These are phyloP conservation scores for Exophiala sp. DNA, from an alignment of 2,329 filamentous ascomycete species.

Conservation along the genomic window DNA sequence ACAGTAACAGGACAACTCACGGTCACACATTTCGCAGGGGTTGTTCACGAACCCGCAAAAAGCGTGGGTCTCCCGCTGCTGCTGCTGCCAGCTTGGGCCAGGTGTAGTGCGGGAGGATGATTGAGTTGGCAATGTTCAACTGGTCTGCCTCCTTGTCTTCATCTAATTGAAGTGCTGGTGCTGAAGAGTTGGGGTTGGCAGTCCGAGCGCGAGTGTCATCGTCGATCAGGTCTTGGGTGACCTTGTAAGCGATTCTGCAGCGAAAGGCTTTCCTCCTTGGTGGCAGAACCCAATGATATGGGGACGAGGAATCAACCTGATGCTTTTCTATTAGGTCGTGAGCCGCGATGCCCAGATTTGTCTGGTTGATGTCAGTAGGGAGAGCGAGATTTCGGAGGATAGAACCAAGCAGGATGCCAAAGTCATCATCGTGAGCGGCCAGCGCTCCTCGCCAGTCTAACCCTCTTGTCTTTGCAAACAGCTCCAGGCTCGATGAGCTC, in stretches of 20 bases:
- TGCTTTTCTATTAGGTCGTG: slow-evolving; percentile 8
- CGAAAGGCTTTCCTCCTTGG: neutral
- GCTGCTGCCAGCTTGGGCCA: slow-evolving; percentile 2
- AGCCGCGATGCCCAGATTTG: slow-evolving; percentile 14
- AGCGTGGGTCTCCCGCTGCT: slow-evolving; percentile 4
- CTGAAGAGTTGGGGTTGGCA: neutral
- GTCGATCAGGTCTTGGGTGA: slow-evolving; percentile 3
- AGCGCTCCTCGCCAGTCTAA: slow-evolving; percentile 12
- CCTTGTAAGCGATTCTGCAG: slow-evolving; percentile 8
- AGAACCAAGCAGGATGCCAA: slow-evolving; percentile 2
- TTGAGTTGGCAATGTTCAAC: slow-evolving; percentile 6
- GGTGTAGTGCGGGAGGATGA: slow-evolving; percentile 7
- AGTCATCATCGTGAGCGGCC: slow-evolving; percentile 2
- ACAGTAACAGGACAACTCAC: slow-evolving; percentile 11
- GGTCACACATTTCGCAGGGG: slow-evolving; percentile 5
- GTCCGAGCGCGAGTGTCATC: neutral
- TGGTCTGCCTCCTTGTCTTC: slow-evolving; percentile 2
- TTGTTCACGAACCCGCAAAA: slow-evolving; percentile 1
- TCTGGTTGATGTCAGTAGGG: neutral
- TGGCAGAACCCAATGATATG: slow-evolving; percentile 16
- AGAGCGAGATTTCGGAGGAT: slow-evolving; percentile 7
- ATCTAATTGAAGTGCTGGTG: neutral
- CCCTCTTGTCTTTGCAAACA: slow-evolving; percentile 15
- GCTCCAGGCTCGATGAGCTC: slow-evolving; percentile 15
- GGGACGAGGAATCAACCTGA: slow-evolving; percentile 1